These are phyloP conservation scores for Cenchrus americanus DNA, from an alignment of 176 grass and related monocot species.

Conservation along the genomic window DNA sequence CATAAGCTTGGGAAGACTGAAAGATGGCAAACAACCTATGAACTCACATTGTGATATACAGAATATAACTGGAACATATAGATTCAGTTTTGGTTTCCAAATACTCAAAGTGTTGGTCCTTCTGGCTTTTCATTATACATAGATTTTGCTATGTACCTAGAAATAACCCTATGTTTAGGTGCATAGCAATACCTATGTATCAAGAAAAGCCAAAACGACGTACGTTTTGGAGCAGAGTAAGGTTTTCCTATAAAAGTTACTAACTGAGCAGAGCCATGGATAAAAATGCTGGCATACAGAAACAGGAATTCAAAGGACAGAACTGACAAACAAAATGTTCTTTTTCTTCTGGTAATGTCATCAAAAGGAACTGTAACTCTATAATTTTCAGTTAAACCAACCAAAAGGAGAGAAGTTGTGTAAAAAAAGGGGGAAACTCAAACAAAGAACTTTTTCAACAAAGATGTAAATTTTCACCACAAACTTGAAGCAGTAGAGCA, in stretches of 20 bases:
- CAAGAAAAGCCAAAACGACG: no score
- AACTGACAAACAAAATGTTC: constrained; percentile 8
- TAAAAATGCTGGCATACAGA: background rate
- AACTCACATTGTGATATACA: background rate
- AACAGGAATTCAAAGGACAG: background rate
- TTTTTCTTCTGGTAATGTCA: background rate
- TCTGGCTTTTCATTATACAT: no score
- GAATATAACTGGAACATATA: background rate
- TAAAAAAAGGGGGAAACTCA: background rate
- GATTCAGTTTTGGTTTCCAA: background rate
- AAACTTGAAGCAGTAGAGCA: background rate
- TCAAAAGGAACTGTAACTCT: background rate
- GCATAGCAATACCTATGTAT: no score
- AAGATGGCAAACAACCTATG: constrained; percentile 2
- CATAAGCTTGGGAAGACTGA: background rate
- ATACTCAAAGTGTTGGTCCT: no score
- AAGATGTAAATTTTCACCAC: background rate
- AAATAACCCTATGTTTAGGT: no score
- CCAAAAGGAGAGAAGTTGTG: background rate
- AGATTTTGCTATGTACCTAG: no score
- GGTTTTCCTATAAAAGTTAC: no score
- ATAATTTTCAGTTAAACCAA: background rate
- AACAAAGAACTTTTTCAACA: background rate
- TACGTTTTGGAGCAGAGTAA: background rate
- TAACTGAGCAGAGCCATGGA: background rate